These are phyloP conservation scores for Flaveria linearis DNA, from an alignment of 129 eudicot genomes.

Conservation along the genomic window DNA sequence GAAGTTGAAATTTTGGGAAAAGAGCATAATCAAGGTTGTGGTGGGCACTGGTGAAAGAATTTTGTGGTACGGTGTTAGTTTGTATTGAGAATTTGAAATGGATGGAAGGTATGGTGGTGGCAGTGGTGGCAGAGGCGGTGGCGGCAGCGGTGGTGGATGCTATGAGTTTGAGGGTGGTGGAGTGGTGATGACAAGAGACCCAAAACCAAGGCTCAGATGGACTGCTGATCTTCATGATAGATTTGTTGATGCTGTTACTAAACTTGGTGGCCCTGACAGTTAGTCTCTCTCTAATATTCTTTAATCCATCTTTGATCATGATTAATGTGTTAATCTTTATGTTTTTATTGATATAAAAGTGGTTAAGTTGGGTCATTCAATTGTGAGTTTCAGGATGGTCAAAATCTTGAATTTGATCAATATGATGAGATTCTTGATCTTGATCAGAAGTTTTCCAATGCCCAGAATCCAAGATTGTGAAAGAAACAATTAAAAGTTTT, in stretches of 20 bases:
- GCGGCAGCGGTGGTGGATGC: constrained; percentile 32
- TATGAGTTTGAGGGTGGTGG: constrained; percentile 65
- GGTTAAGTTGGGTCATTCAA: constrained; percentile 19
- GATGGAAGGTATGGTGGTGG: constrained; percentile 56
- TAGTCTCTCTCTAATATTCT: constrained; percentile 39
- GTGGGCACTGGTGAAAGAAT: constrained; percentile 33
- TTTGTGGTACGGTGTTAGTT: constrained; percentile 36
- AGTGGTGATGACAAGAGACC: constrained; percentile 91
- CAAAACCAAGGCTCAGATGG: constrained; percentile 93
- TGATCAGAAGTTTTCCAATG: constrained; percentile 29
- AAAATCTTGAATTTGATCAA: constrained; percentile 18
- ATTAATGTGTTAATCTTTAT: constrained; percentile 9
- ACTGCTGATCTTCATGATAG: constrained; percentile 92
- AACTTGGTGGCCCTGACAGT: constrained; percentile 98
- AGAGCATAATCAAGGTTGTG: constrained; percentile 27
- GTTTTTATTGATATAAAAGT: constrained; percentile 2
- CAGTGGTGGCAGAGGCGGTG: constrained; percentile 37
- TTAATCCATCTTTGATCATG: constrained; percentile 15
- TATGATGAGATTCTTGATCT: constrained; percentile 33
- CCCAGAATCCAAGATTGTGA: constrained; percentile 20
- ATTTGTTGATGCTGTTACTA: constrained; percentile 93
- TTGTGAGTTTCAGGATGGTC: constrained; percentile 21
- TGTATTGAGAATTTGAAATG: constrained; percentile 29
- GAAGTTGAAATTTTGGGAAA: constrained; percentile 38
- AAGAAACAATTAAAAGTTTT: constrained; percentile 17